These are phyloP conservation scores for Whalleya microplaca DNA, from an alignment of 2,329 filamentous ascomycete genomes.

Conservation along the genomic window DNA sequence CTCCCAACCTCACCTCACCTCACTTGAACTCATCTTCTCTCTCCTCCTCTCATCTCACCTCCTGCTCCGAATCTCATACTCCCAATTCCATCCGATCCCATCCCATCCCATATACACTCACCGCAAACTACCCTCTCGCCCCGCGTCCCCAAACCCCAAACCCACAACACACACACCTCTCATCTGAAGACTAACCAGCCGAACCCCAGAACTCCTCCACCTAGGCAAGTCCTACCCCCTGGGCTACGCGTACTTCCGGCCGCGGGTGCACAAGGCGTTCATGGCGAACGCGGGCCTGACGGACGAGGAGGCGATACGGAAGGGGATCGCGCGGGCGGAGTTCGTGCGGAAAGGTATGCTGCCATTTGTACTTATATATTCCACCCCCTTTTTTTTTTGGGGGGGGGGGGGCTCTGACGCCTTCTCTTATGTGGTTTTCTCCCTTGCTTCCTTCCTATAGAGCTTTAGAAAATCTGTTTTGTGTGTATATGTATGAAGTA, in stretches of 20 bases:
- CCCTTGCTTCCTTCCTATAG: no score
- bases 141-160: background rate
- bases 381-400: background rate
- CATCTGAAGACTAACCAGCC: background rate
- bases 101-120: background rate
- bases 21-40: background rate
- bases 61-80: no score
- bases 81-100: background rate
- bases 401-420: no score
- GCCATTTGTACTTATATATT: background rate
- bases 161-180: no score
- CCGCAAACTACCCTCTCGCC: background rate
- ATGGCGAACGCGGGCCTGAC: slow-evolving; percentile 70
- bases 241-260: slow-evolving; percentile 79
- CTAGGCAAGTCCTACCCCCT: slow-evolving; percentile 86
- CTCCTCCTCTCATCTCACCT: background rate
- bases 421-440: no score
- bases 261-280: slow-evolving; percentile 84
- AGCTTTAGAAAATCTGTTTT: no score
- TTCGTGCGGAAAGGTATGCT: slow-evolving; percentile 87
- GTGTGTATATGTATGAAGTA: no score
- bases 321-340: slow-evolving; percentile 76
- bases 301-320: slow-evolving; percentile 75
- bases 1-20: background rate
- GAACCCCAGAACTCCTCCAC: slow-evolving; percentile 73